Evolutionary conservation across 1,284 basidiomycete genomes (phyloP), one percentile per base, ranked within the genome.

Genomic region (Ustilago lituana): DNA sequence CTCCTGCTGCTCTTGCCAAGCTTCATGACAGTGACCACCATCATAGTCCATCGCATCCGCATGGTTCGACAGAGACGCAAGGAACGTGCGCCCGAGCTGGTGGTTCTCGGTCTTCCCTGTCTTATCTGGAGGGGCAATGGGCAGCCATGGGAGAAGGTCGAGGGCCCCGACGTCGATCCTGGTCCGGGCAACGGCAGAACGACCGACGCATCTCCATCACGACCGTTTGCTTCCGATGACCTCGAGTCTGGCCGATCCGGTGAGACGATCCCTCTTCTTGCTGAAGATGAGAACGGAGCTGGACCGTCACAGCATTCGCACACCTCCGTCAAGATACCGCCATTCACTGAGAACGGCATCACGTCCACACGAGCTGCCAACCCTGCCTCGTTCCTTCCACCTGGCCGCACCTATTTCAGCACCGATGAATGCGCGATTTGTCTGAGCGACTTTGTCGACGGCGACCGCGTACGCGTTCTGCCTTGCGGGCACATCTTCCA

Each of bases 401-500:
- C 76, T 4, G 76, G 71, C 5, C 57, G 76, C 22, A 65, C 64
- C 19, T 77, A 75, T 22, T 77, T 72, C 45, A 73, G 72, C 54
- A 72, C 69, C 11, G 78, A 80, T 55, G 78, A 78, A 44, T 82
- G 80, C 51, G 72, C 79, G 4, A 82, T 82, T 44, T 82, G 80
- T 29, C 65, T 82, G 2, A 58, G 59, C 43, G 71, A 80, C 22
- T 82, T 82, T 61, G 63, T 65, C 26, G 79, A 82, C 29, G 79
- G 80, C 15, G 80, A 82, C 24, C 53, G 62, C 2, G 74, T 82
- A 9, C 64, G 80, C 6, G 66, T 82, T 3, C 55, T 82, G 24
- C 80, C 80, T 2, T 82, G 80, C 44, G 78, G 78, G 7, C 80
- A 82, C 36, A 65, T 80, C 12, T 82, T 78, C 59, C 80, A 82